Evolutionary conservation across 2,329 filamentous ascomycete genomes (phyloP).

Genomic region (Trichoderma aggressivum): DNA sequence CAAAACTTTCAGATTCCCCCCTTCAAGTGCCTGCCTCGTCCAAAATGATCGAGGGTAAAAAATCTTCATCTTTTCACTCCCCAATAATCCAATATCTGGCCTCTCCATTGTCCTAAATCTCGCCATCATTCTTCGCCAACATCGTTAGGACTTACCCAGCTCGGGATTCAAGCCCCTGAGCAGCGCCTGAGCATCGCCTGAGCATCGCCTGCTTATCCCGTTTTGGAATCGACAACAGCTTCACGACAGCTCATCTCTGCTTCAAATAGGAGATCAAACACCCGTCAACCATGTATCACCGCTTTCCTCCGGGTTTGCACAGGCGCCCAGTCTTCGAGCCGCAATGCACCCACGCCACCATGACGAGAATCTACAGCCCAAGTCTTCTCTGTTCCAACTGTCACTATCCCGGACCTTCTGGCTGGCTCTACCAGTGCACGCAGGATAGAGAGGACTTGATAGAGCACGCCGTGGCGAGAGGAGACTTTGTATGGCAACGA

Average conservation of each 20-base stretch:
- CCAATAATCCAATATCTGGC: not conserved
- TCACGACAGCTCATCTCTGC: not conserved
- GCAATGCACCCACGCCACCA: slow-evolving; percentile 64
- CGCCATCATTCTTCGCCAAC: slow-evolving; percentile 14
- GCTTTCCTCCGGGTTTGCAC: slow-evolving; percentile 11
- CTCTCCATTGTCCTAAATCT: slow-evolving; percentile 7
- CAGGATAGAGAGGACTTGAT: slow-evolving; percentile 55
- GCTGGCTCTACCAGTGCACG: slow-evolving; percentile 72
- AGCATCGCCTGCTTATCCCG: not conserved
- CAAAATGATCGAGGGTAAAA: accelerated
- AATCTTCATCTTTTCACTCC: not conserved
- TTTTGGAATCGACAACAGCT: not conserved
- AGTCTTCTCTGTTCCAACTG: slow-evolving; percentile 58
- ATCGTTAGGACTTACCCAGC: slow-evolving; percentile 5
- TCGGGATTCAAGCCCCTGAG: not conserved
- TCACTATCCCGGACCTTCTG: slow-evolving; percentile 50
- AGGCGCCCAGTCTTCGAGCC: slow-evolving; percentile 27
- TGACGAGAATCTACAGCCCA: slow-evolving; percentile 61
- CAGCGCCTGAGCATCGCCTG: not conserved
- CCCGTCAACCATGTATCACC: slow-evolving; percentile 9
- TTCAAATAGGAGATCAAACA: not conserved
- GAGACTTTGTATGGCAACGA: slow-evolving; percentile 21
- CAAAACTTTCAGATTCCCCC: not conserved
- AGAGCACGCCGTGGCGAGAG: slow-evolving; percentile 29
- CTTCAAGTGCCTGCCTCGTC: not conserved